These are phyloP conservation scores for Penicillium paxilli DNA, from an alignment of 495 filamentous ascomycete species.

Conservation along the genomic window DNA sequence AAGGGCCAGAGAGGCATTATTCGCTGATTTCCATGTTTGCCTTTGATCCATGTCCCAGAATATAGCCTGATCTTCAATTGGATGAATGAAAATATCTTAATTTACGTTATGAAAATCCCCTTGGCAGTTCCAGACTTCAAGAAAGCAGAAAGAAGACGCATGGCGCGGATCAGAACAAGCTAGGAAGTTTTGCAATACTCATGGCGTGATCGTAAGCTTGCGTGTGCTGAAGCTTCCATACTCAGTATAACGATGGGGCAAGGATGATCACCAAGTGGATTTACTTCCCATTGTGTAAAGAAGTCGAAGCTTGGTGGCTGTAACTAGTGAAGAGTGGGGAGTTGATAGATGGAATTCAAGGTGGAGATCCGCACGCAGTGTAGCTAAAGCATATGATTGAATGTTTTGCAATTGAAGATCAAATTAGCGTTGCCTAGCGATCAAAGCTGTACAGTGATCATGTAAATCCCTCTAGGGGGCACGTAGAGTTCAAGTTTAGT, in stretches of 20 bases:
- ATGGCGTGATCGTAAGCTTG: slow-evolving; percentile 6
- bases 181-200: neutral
- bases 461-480: too few relatives aligned
- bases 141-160: neutral
- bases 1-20: neutral
- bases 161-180: neutral
- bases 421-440: neutral
- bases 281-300: neutral
- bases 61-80: neutral
- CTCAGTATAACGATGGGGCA: neutral
- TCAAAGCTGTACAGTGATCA: neutral
- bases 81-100: neutral
- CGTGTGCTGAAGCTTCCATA: neutral
- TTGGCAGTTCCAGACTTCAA: neutral
- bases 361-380: neutral
- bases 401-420: neutral
- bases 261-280: neutral
- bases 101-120: slow-evolving; percentile 8
- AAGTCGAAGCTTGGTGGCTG: neutral
- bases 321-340: neutral
- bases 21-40: neutral
- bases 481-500: too few relatives aligned
- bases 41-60: neutral
- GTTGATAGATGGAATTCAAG: neutral
- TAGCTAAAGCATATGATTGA: neutral